A percentile compares a stretch with the other conserved stretches of the same genome.
Evolutionary conservation across 305 asterid genomes (phyloP).

Genomic region (Stenogyne calaminthoides): DNA sequence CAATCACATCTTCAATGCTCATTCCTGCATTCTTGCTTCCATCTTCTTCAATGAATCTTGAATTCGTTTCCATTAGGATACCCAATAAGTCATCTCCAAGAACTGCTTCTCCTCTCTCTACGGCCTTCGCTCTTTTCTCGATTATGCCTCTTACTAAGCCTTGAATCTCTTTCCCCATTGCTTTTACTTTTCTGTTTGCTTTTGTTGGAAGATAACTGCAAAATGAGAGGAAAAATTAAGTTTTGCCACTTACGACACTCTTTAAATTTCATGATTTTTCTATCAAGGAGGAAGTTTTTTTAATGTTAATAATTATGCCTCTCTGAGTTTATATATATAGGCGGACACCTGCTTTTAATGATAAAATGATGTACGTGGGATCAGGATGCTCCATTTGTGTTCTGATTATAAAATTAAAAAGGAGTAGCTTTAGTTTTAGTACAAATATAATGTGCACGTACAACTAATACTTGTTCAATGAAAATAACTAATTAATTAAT

Average conservation of each 20-base stretch:
- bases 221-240: neutral
- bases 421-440: no score
- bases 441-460: no score
- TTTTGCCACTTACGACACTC: neutral
- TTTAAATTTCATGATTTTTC: neutral
- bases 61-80: slow-evolving; percentile 46
- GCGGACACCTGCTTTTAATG: no score
- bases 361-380: no score
- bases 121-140: slow-evolving; percentile 35
- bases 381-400: no score
- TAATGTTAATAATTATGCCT: no score
- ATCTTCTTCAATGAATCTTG: slow-evolving; percentile 29
- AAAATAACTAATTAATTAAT: no score
- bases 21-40: slow-evolving; percentile 35
- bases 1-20: slow-evolving; percentile 37
- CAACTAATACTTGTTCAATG: no score
- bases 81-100: slow-evolving; percentile 45
- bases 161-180: slow-evolving; percentile 31
- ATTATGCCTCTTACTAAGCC: slow-evolving; percentile 35
- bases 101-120: slow-evolving; percentile 31
- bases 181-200: slow-evolving; percentile 36
- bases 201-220: slow-evolving; percentile 47
- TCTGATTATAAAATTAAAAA: no score
- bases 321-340: no score
- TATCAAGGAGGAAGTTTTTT: no score